Conservation (phyloP, 169 alveolate genomes). For the Cytauxzoon felis region DNA sequence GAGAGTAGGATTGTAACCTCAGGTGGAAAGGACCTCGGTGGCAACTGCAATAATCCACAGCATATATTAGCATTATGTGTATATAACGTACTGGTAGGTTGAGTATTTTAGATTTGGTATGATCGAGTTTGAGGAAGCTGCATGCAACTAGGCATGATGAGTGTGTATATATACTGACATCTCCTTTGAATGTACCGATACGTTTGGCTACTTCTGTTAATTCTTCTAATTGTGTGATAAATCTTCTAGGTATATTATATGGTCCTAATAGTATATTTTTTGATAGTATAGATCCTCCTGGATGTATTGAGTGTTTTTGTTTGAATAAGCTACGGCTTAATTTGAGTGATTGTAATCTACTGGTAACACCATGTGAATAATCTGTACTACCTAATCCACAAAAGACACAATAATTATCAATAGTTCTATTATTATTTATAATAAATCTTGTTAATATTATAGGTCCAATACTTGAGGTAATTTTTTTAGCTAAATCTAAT, state of each 20-base stretch:
- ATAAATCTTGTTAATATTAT: not conserved
- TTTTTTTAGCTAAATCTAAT: not conserved
- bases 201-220: constrained; percentile 15
- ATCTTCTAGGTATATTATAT: not conserved
- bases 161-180: constrained; percentile 18
- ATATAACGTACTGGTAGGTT: constrained; percentile 19
- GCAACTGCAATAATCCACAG: no score
- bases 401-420: not conserved
- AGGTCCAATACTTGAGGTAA: constrained; percentile 8
- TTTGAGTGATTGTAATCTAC: constrained; percentile 12
- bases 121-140: constrained; percentile 6
- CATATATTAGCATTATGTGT: not conserved
- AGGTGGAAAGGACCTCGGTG: no score
- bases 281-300: constrained; percentile 24
- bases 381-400: constrained; percentile 10
- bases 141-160: constrained; percentile 21
- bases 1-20: no score
- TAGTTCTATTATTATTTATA: not conserved
- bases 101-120: not conserved
- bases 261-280: constrained; percentile 41
- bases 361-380: not conserved
- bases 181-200: not conserved
- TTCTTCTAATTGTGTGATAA: constrained; percentile 8
- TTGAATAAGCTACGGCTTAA: constrained; percentile 5
- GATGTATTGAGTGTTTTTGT: not conserved